Percentiles rank a stretch among this genome's conserved stretches.
Evolutionary conservation across 2,329 filamentous ascomycete genomes (phyloP).

Genomic region (Westerdykella ornata): DNA sequence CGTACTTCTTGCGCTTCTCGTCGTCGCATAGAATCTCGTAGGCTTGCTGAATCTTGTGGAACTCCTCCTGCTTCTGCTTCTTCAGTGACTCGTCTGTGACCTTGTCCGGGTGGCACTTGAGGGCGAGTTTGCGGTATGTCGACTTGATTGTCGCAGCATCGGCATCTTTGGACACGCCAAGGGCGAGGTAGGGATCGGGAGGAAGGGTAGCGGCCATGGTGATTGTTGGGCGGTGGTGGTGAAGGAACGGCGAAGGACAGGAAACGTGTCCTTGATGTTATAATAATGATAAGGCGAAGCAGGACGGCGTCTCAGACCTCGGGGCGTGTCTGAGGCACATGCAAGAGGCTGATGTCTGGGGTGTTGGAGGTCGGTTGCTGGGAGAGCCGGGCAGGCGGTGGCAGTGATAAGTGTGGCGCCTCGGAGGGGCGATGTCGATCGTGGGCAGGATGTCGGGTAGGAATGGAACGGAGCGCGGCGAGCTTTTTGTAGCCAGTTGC

Average conservation of each 20-base stretch:
- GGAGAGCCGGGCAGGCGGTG: slow-evolving; percentile 15
- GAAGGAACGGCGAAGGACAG: slow-evolving; percentile 3
- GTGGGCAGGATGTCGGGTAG: neutral
- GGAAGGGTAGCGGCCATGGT: slow-evolving; percentile 44
- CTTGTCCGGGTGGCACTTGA: slow-evolving; percentile 90
- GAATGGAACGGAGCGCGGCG: neutral
- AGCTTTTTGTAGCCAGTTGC: neutral
- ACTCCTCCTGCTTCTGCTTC: slow-evolving; percentile 73
- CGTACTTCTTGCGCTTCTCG: slow-evolving; percentile 64
- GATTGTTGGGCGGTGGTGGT: slow-evolving; percentile 29
- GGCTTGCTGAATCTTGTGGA: slow-evolving; percentile 85
- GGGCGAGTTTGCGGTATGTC: slow-evolving; percentile 76
- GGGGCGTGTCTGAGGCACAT: slow-evolving; percentile 7
- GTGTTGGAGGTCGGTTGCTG: slow-evolving; percentile 5
- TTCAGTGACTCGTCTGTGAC: slow-evolving; percentile 72
- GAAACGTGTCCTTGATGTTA: slow-evolving; percentile 5
- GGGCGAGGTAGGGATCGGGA: slow-evolving; percentile 70
- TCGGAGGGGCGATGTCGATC: slow-evolving; percentile 5
- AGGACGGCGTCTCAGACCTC: neutral
- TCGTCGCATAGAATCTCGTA: slow-evolving; percentile 87
- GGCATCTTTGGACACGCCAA: slow-evolving; percentile 68
- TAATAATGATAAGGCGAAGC: slow-evolving; percentile 2
- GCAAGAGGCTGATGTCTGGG: slow-evolving; percentile 6
- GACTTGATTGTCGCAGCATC: slow-evolving; percentile 65
- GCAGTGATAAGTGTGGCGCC: slow-evolving; percentile 15